A percentile compares a stretch with the other conserved stretches of the same genome.
phyloP scores from a whole-genome alignment of 2,329 filamentous ascomycete genomes.

The Scytalidium lignicola region DNA sequence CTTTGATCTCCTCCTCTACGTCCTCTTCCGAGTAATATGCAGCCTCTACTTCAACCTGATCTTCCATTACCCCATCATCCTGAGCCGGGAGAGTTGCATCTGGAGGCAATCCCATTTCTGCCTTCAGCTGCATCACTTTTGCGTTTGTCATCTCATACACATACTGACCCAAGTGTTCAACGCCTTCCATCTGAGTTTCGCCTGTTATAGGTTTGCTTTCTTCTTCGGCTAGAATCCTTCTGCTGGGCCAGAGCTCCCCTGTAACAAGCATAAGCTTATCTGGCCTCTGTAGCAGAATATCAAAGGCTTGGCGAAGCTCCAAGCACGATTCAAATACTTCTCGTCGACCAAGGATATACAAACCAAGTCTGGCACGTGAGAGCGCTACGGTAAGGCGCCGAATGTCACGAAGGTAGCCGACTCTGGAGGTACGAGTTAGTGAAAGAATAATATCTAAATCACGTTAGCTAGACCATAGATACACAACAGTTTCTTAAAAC shows the following conservation, averaged over 20 bases:
- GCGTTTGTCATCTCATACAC: conserved; percentile 88
- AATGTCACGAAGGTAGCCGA: conserved; percentile 90
- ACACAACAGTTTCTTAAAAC: neutral
- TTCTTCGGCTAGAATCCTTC: conserved; percentile 41
- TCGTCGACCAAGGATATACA: conserved; percentile 87
- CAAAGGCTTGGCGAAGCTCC: conserved; percentile 83
- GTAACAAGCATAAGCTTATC: conserved; percentile 78
- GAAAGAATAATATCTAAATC: conserved; percentile 81
- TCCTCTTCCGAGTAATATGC: conserved; percentile 10
- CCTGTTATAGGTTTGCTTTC: conserved; percentile 44
- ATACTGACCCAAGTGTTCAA: conserved; percentile 94
- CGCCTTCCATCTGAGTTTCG: conserved; percentile 73
- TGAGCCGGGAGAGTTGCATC: conserved; percentile 7
- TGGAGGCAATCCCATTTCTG: conserved; percentile 21
- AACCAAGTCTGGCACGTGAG: conserved; percentile 82
- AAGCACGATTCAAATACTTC: conserved; percentile 84
- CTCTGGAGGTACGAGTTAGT: conserved; percentile 78
- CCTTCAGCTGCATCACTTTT: conserved; percentile 26
- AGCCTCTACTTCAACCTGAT: conserved; percentile 9
- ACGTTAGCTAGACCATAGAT: conserved; percentile 8
- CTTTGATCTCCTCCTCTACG: conserved; percentile 14
- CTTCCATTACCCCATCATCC: conserved; percentile 3
- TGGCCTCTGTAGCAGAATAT: conserved; percentile 67
- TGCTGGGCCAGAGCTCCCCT: conserved; percentile 78
- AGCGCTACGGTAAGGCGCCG: conserved; percentile 91